Percentiles rank a stretch among this genome's conserved stretches.
phyloP scores from a whole-genome alignment of 805 yeast species.

The Kazachstania viticola region DNA sequence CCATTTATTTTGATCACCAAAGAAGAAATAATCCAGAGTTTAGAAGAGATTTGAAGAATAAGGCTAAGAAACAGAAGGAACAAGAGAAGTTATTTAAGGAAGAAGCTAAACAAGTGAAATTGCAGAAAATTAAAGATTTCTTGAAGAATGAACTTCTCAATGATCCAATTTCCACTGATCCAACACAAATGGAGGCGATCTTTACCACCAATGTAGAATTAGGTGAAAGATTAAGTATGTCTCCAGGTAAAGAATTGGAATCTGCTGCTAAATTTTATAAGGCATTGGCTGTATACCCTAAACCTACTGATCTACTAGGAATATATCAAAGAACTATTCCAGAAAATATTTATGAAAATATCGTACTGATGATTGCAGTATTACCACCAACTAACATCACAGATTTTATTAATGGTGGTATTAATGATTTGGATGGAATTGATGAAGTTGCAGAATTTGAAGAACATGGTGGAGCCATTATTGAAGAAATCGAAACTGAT shows the following conservation, averaged over 20 bases:
- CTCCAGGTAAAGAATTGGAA: slow-evolving; percentile 58
- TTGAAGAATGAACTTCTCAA: slow-evolving; percentile 52
- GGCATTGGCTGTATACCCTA: slow-evolving; percentile 87
- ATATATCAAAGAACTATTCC: slow-evolving; percentile 86
- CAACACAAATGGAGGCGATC: slow-evolving; percentile 58
- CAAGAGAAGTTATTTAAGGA: slow-evolving; percentile 31
- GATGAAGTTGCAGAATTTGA: no score
- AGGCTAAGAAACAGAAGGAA: slow-evolving; percentile 50
- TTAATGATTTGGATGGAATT: no score
- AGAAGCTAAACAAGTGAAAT: slow-evolving; percentile 42
- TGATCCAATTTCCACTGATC: slow-evolving; percentile 67
- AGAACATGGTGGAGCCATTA: no score
- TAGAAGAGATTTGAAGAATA: slow-evolving; percentile 61
- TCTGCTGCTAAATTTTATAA: slow-evolving; percentile 89
- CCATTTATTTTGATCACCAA: slow-evolving; percentile 81
- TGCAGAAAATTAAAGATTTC: slow-evolving; percentile 48
- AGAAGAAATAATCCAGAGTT: slow-evolving; percentile 77
- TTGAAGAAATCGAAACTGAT: no score
- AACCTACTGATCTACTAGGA: slow-evolving; percentile 83
- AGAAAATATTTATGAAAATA: slow-evolving; percentile 66
- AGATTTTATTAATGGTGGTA: no score
- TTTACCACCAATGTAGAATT: slow-evolving; percentile 74
- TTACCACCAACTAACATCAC: slow-evolving; percentile 66
- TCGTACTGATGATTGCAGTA: slow-evolving; percentile 81
- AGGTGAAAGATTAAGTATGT: slow-evolving; percentile 71